Evolutionary conservation across 306 rosid species (phyloP), one percentile per base, ranked within the genome.

Genomic region (Ceratonia siliqua): DNA sequence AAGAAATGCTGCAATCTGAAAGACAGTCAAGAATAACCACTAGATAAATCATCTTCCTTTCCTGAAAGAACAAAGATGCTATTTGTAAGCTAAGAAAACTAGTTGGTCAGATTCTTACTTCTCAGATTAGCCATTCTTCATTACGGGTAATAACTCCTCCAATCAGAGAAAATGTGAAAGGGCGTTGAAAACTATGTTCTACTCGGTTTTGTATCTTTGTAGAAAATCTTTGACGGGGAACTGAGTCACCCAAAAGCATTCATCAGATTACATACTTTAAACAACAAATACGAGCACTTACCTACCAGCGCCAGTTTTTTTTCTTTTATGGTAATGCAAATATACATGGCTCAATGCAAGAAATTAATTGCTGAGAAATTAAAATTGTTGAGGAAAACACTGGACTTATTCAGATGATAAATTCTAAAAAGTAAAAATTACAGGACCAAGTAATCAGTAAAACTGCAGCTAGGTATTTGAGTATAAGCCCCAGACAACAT

Each of bases 161-260:
- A 28, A 38, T 32, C 8, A 4, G 62, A 63, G n/a, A 62, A n/a
- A 53, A 35, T 58, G 10, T 62, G 14, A 17, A 70, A 5, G 64
- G 36, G n/a, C n/a, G n/a, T n/a, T n/a, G n/a, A n/a, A 43, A 70
- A 12, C 24, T 8, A 54, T 8, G n/a, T 24, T 43, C 58, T 36
- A 33, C 17, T 38, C 1, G 8, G 9, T 25, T 39, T 10, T 6
- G 15, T 54, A 33, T n/a, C 20, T 21, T 65, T 25, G 25, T 58
- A 52, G 13, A 20, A 38, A 6, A 15, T 24, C 27, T 48, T 48
- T 42, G 4, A 45, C 21, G n/a, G 38, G 6, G 36, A 30, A 55
- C 48, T n/a, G 33, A 45, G 61, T 33, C 8, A 13, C 28, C 13
- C 18, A 50, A 46, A 14, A 71, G 64, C 75, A 76, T 76, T 64